Evolutionary conservation across 208 protist genomes (phyloP), one percentile per base, ranked within the genome.

Genomic region (Leishmania arabica): DNA sequence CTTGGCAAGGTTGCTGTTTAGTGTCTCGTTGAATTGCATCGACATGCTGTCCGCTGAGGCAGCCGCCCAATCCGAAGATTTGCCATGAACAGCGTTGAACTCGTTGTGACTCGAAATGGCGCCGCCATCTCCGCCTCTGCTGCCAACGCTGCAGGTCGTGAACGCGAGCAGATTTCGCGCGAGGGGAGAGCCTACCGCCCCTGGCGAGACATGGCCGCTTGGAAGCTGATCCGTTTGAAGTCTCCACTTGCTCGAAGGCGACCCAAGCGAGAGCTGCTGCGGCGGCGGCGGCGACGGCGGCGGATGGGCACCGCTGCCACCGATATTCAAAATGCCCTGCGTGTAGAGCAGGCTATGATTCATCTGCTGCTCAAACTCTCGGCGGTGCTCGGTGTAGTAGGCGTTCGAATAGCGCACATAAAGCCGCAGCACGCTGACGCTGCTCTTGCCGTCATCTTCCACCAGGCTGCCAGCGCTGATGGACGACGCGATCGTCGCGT

Each of bases 321-420:
- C 70, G n/a, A n/a, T 34, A 24, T 49, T 58, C 27, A 54, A 17
- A 37, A 81, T 8, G 77, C 77, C 47, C 62, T 72, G 53, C 73
- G 77, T 9, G 76, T 80, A 27, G n/a, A 17, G n/a, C 56, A 24
- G 7, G 40, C 34, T 31, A 1, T 76, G 27, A 49, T 64, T 31
- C 70, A 53, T 56, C 65, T 78, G 60, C 54, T 86, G 83, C 60
- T 86, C 80, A 9, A 77, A 49, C 27, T 81, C 80, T 40, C 70
- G 58, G 51, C 70, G 62, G 42, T 84, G 84, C 45, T 75, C 73
- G 13, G 72, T 15, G 68, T 83, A 81, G 76, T 84, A 86, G 24
- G 79, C 83, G 78, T 92, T 90, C 19, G 91, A 93, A 53, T 96
- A 90, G 27, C 93, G 91, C 40, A 97, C 93, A 81, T 93, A 97